Evolutionary conservation across 106 monocot genomes (phyloP).

Genomic region (Dendrobium huoshanense): DNA sequence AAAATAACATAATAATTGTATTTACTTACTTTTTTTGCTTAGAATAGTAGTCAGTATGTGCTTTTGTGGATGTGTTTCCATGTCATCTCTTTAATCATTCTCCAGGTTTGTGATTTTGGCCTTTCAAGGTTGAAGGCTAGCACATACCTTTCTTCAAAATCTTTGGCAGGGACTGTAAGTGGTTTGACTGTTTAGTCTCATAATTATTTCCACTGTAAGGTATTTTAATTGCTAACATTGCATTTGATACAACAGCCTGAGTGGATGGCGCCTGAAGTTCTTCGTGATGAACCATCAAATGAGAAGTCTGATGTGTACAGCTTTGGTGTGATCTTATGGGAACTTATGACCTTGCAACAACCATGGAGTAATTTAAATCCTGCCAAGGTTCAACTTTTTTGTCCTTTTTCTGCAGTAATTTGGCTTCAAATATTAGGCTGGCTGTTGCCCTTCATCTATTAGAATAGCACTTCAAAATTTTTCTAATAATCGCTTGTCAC

Average conservation of each 20-base stretch:
- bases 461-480: background rate
- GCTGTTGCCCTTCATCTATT: background rate
- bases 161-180: conserved; percentile 97
- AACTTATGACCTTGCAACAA: conserved; percentile 97
- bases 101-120: conserved; percentile 98
- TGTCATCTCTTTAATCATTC: background rate
- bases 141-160: conserved; percentile 93
- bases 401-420: background rate
- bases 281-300: conserved; percentile 96
- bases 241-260: conserved; percentile 55
- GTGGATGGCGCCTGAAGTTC: conserved; percentile 99
- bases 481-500: background rate
- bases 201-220: conserved; percentile 1
- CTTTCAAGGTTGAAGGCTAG: conserved; percentile 89
- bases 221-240: background rate
- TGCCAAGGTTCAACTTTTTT: conserved; percentile 62
- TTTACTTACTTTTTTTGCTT: too few relatives aligned
- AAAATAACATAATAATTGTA: background rate
- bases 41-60: background rate
- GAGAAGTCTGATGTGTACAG: conserved; percentile 99
- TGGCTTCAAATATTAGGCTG: background rate
- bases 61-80: background rate
- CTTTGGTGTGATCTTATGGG: conserved; percentile 98
- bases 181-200: background rate
- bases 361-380: conserved; percentile 98